These are phyloP conservation scores for Lepidium didymum DNA, from an alignment of 345 rosid species.

Conservation along the genomic window DNA sequence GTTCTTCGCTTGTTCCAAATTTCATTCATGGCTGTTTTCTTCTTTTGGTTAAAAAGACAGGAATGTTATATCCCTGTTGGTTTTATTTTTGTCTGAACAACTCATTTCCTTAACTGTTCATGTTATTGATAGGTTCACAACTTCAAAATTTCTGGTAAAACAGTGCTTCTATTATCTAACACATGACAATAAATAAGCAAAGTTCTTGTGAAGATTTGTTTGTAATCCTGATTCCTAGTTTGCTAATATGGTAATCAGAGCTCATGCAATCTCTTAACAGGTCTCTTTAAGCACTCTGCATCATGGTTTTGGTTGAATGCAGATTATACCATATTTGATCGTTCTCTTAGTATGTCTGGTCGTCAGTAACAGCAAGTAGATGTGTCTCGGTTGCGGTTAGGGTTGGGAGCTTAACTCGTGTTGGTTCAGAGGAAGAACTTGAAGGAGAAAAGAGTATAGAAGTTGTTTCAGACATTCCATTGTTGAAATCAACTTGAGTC, in stretches of 20 bases:
- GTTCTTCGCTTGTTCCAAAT: constrained; percentile 16
- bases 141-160: not conserved
- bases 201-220: not conserved
- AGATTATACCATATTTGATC: not conserved
- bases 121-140: not conserved
- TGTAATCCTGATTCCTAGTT: not conserved
- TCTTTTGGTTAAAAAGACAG: constrained; percentile 11
- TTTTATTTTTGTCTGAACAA: not conserved
- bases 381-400: constrained; percentile 33
- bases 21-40: not conserved
- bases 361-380: not conserved
- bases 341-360: not conserved
- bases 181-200: not conserved
- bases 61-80: not conserved
- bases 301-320: not conserved
- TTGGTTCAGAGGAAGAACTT: constrained; percentile 21
- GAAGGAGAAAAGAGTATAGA: constrained; percentile 45
- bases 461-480: constrained; percentile 20
- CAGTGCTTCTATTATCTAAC: not conserved
- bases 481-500: constrained; percentile 28
- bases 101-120: not conserved
- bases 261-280: not conserved
- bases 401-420: constrained; percentile 56
- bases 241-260: not conserved
- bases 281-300: not conserved